Conservation (phyloP, 352 stramenopile species). For the Pythium dissotocum region DNA sequence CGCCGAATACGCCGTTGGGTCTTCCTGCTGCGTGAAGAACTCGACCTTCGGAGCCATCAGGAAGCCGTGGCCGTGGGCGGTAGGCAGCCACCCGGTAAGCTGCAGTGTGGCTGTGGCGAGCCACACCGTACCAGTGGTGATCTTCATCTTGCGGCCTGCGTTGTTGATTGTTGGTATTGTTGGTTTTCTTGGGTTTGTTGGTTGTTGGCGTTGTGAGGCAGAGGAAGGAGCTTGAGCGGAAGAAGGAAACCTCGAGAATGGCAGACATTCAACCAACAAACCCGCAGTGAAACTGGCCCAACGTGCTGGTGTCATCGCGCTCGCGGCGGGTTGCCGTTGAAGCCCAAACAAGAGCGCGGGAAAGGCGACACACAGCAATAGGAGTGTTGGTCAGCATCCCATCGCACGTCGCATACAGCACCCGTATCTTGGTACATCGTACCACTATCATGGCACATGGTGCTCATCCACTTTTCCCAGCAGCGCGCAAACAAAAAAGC, state of each 20-base stretch:
- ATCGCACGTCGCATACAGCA: constrained; percentile 7
- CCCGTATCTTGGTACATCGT: constrained; percentile 3
- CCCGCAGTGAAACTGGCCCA: background rate
- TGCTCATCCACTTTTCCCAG: too few relatives aligned
- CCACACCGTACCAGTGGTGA: background rate
- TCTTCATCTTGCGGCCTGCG: background rate
- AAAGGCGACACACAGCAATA: background rate
- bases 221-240: background rate
- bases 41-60: constrained; percentile 20
- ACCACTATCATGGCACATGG: background rate
- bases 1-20: constrained; percentile 22
- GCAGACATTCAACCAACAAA: background rate
- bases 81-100: background rate
- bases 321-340: background rate
- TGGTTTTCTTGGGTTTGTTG: background rate
- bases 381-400: constrained; percentile 12
- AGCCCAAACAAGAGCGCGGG: constrained; percentile 10
- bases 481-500: background rate
- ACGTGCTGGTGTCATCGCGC: constrained; percentile 2
- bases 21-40: constrained; percentile 15
- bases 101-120: background rate
- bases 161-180: background rate
- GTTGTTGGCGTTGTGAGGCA: too few relatives aligned
- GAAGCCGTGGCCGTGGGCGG: constrained; percentile 18
- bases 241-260: background rate